Evolutionary conservation across 495 filamentous ascomycete species (phyloP), one percentile per base, ranked within the genome.

Genomic region (Jackrogersella minutella): DNA sequence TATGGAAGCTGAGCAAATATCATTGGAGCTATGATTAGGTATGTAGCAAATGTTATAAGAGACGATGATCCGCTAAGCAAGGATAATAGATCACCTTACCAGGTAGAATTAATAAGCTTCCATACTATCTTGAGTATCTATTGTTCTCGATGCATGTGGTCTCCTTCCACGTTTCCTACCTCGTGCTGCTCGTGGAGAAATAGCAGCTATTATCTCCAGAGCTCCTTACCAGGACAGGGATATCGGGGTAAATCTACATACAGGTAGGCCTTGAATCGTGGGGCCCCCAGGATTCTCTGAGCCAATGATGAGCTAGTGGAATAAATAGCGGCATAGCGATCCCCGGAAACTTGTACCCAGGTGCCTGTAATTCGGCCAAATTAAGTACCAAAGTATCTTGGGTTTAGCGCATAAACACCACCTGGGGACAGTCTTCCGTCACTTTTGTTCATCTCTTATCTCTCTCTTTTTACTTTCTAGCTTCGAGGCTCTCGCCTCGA

Each of bases 361-460:
- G 36, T 16, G 24, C 66, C 59, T 56, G 61, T 52, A 62, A 57
- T 64, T 69, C 66, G 66, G 60, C 60, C 26, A 64, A 69, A 64
- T 68, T 58, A 63, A 62, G 58, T 59, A 59, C 63, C 59, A 47
- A 11, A 26, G 59, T 62, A 67, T 54, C 40, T 44, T 19, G 33
- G 13, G n/a, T 50, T 24, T 51, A 44, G 37, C 46, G 37, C 36
- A 36, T 58, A 66, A 68, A 63, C 49, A 33, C 47, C 33, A 59
- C 53, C 16, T 50, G 21, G n/a, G 6, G 30, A 31, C 44, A 13
- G 3, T 11, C 41, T 44, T 5, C 11, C 44, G 40, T 60, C 59
- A 44, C n/a, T 47, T 46, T 49, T 31, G 17, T 40, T 19, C 50
- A 51, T 56, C 50, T 61, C 66, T 69, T 69, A 64, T 69, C 60